These are phyloP conservation scores for Stemphylium lycopersici DNA, from an alignment of 2,329 filamentous ascomycete species.

Conservation along the genomic window DNA sequence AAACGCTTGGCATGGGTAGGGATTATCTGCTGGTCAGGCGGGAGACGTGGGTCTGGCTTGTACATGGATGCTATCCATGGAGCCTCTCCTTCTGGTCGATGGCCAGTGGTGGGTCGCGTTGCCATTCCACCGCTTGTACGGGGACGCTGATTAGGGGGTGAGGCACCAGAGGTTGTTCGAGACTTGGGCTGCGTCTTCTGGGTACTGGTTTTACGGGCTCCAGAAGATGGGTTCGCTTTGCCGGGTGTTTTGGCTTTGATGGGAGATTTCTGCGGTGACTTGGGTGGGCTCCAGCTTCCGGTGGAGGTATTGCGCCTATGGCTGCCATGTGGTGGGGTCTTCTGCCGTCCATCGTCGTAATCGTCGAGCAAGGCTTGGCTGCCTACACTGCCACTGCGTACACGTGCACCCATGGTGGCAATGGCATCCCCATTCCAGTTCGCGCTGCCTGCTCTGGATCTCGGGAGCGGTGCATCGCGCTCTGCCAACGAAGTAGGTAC, in stretches of 20 bases:
- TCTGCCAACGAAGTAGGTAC: conserved; percentile 75
- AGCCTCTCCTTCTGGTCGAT: conserved; percentile 87
- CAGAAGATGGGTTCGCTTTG: conserved; percentile 46
- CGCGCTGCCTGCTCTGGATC: conserved; percentile 63
- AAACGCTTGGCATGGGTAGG: conserved; percentile 90
- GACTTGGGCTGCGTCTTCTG: conserved; percentile 45
- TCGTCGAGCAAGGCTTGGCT: conserved; percentile 62
- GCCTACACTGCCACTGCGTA: conserved; percentile 71
- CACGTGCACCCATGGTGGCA: conserved; percentile 66
- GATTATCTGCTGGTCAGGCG: conserved; percentile 92
- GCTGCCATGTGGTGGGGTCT: conserved; percentile 27
- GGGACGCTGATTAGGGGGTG: conserved; percentile 60
- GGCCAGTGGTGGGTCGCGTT: conserved; percentile 64
- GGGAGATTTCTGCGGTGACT: conserved; percentile 42
- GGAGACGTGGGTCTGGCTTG: conserved; percentile 90
- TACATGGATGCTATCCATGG: conserved; percentile 96
- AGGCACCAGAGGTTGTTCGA: conserved; percentile 33
- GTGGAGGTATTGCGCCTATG: conserved; percentile 31
- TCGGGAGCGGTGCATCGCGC: conserved; percentile 70
- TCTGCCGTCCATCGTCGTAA: conserved; percentile 35
- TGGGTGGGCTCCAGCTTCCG: conserved; percentile 35
- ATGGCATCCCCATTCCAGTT: conserved; percentile 66
- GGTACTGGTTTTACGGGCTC: conserved; percentile 40
- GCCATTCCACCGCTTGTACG: conserved; percentile 65
- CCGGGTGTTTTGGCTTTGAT: conserved; percentile 50